Conservation (phyloP, 148 eudicot genomes). For the Fagopyrum homotropicum region DNA sequence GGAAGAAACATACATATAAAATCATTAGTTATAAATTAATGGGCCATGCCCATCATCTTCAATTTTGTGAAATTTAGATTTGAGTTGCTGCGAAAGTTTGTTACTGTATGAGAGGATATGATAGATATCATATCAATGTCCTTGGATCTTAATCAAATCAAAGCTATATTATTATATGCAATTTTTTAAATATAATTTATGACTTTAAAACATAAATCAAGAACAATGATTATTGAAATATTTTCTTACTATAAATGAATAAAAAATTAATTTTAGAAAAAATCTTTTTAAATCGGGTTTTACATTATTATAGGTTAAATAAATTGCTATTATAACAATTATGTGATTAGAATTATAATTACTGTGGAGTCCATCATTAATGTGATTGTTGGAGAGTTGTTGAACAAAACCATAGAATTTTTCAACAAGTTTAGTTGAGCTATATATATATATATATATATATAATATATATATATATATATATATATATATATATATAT, state of each 20-base stretch:
- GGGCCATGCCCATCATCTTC: background rate
- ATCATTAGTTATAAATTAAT: constrained; percentile 3
- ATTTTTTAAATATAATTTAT: background rate
- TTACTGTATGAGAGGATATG: background rate
- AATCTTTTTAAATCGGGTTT: background rate
- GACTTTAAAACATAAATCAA: no score
- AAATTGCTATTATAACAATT: background rate
- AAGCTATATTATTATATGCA: background rate
- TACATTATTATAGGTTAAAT: no score
- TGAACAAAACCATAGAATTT: constrained; percentile 10
- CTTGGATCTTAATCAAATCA: background rate
- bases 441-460: background rate
- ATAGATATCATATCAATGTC: background rate
- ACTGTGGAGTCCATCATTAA: constrained; percentile 7
- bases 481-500: background rate
- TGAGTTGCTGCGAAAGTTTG: background rate
- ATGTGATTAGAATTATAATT: background rate
- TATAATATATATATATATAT: background rate
- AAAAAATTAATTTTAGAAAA: background rate
- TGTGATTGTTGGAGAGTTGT: constrained; percentile 11
- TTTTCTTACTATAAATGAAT: background rate
- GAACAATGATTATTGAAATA: no score
- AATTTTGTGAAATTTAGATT: background rate
- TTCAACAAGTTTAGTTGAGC: constrained; percentile 6
- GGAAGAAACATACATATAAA: background rate